Conservation (phyloP, 495 filamentous ascomycete genomes). For the Immersiella caudata region DNA sequence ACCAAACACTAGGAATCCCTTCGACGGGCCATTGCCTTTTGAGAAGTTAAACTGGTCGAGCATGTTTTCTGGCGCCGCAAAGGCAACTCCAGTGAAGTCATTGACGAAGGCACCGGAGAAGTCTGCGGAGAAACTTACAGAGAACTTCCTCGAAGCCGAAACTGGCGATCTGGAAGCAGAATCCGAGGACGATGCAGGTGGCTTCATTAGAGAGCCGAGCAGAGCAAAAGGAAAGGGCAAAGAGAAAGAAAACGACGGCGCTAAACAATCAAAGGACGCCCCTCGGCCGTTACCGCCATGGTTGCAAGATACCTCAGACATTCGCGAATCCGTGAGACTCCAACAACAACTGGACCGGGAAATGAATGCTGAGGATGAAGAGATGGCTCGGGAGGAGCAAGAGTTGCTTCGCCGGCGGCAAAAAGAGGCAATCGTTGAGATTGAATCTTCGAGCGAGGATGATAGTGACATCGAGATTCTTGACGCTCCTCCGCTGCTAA, state of each 20-base stretch:
- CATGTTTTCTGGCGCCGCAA: conserved; percentile 55
- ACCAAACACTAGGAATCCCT: conserved; percentile 53
- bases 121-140: conserved; percentile 13
- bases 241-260: conserved; percentile 40
- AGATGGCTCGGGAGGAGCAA: conserved; percentile 55
- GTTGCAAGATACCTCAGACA: conserved; percentile 65
- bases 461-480: conserved; percentile 61
- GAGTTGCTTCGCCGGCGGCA: conserved; percentile 31
- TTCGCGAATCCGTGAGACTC: conserved; percentile 53
- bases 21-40: conserved; percentile 85
- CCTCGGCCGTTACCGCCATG: conserved; percentile 78
- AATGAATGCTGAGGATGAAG: conserved; percentile 54
- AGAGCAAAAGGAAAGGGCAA: background rate
- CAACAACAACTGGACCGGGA: conserved; percentile 48
- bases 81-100: conserved; percentile 39
- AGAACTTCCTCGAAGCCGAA: conserved; percentile 20
- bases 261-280: conserved; percentile 52
- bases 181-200: conserved; percentile 64
- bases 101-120: conserved; percentile 16
- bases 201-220: conserved; percentile 52
- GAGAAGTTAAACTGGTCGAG: conserved; percentile 76
- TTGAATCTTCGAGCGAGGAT: conserved; percentile 49
- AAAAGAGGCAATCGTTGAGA: conserved; percentile 44
- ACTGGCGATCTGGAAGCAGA: conserved; percentile 34
- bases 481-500: conserved; percentile 44